These are phyloP conservation scores for Candida cerambycidarum DNA, from an alignment of 805 yeast species.

Conservation along the genomic window DNA sequence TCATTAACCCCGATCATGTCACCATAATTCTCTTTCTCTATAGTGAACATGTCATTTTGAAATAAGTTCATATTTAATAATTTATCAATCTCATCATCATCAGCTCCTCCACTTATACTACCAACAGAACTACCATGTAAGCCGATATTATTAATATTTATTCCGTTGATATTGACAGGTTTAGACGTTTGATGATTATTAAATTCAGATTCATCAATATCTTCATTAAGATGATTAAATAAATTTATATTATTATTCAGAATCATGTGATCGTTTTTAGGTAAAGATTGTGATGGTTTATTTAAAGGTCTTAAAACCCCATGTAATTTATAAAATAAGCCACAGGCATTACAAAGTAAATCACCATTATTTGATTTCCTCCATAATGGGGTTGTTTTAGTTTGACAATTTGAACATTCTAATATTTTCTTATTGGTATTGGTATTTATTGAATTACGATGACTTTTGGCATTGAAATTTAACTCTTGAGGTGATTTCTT, in stretches of 20 bases:
- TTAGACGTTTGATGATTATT: neutral
- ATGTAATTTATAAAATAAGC: constrained; percentile 44
- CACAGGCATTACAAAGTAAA: constrained; percentile 46
- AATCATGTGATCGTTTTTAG: constrained; percentile 20
- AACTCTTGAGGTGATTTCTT: constrained; percentile 13
- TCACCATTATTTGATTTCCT: constrained; percentile 43
- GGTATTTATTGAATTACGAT: neutral
- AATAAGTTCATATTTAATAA: constrained; percentile 40
- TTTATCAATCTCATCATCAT: constrained; percentile 40
- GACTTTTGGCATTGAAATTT: neutral
- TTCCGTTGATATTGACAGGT: neutral
- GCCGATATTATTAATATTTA: neutral
- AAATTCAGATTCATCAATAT: constrained; percentile 2
- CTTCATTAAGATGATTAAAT: constrained; percentile 19
- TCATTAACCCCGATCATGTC: constrained; percentile 27
- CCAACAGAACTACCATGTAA: constrained; percentile 1
- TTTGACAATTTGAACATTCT: constrained; percentile 44
- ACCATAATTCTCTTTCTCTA: constrained; percentile 18
- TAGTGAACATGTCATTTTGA: constrained; percentile 31
- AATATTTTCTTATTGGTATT: constrained; percentile 20
- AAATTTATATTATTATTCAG: constrained; percentile 25
- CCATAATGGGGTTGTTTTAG: constrained; percentile 47
- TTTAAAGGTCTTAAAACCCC: constrained; percentile 45
- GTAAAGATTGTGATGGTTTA: constrained; percentile 11
- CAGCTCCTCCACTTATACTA: constrained; percentile 8